Conservation (phyloP, 495 filamentous ascomycete species). For the Evernia prunastri region DNA sequence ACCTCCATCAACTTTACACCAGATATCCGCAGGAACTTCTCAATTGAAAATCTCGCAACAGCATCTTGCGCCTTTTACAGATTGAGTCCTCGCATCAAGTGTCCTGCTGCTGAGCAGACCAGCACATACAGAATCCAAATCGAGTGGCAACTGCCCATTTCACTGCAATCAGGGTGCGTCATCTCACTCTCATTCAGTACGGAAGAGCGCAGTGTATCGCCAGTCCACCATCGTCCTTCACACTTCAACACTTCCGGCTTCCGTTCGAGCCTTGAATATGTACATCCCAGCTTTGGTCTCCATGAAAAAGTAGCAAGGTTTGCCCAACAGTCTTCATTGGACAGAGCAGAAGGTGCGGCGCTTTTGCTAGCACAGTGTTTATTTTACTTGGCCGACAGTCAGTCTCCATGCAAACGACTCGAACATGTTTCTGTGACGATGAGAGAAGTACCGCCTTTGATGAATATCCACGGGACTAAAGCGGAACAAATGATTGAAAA, state of each 20-base stretch:
- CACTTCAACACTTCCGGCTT: no score
- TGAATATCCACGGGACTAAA: neutral
- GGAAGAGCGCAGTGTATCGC: neutral
- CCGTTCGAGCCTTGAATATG: neutral
- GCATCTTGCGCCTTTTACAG: neutral
- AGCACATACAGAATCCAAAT: neutral
- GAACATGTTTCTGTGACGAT: neutral
- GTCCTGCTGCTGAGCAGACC: neutral
- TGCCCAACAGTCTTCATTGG: neutral
- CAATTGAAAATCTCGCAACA: neutral
- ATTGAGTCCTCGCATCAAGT: no score
- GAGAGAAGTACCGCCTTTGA: neutral
- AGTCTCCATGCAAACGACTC: conserved; percentile 9
- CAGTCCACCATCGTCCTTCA: neutral
- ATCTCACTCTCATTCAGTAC: neutral
- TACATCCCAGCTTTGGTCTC: conserved; percentile 10
- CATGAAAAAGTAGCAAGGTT: conserved; percentile 8
- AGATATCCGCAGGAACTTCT: neutral
- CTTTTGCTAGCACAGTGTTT: neutral
- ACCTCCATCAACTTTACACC: neutral
- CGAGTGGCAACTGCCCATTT: neutral
- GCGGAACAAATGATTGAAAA: no score
- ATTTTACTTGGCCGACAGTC: conserved; percentile 5
- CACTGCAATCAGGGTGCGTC: neutral
- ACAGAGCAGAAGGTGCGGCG: neutral